Evolutionary conservation across 495 filamentous ascomycete genomes (phyloP).

Genomic region (Xylaria venustula): DNA sequence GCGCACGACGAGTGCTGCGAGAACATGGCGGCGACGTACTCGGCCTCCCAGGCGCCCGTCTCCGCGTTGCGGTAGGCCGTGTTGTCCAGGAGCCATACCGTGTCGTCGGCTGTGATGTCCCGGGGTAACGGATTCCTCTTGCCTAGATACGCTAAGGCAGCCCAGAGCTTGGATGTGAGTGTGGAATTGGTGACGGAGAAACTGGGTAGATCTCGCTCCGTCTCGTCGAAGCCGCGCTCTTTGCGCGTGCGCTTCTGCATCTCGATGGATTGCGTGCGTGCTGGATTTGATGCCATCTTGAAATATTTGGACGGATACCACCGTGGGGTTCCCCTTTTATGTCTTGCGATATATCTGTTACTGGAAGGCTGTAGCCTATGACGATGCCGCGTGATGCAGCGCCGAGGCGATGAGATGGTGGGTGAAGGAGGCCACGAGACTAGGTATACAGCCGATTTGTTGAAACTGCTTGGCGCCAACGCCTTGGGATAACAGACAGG

Average conservation of each 20-base stretch:
- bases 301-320: background rate
- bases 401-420: constrained; percentile 1
- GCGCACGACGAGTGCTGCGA: constrained; percentile 63
- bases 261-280: constrained; percentile 20
- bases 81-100: constrained; percentile 89
- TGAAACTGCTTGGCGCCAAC: background rate
- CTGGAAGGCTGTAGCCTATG: constrained; percentile 9
- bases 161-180: constrained; percentile 23
- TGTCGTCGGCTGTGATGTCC: constrained; percentile 48
- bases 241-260: constrained; percentile 42
- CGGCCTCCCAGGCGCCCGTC: constrained; percentile 64
- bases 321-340: constrained; percentile 4
- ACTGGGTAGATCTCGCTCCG: constrained; percentile 38
- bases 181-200: constrained; percentile 22
- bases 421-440: background rate
- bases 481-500: background rate
- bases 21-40: constrained; percentile 81
- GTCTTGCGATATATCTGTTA: background rate
- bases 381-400: constrained; percentile 20
- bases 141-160: constrained; percentile 48
- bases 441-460: background rate
- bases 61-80: constrained; percentile 64
- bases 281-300: constrained; percentile 20
- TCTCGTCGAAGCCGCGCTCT: constrained; percentile 41
- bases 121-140: constrained; percentile 42